phyloP scores from a whole-genome alignment of 2,329 filamentous ascomycete species.

The Beauveria bassiana region DNA sequence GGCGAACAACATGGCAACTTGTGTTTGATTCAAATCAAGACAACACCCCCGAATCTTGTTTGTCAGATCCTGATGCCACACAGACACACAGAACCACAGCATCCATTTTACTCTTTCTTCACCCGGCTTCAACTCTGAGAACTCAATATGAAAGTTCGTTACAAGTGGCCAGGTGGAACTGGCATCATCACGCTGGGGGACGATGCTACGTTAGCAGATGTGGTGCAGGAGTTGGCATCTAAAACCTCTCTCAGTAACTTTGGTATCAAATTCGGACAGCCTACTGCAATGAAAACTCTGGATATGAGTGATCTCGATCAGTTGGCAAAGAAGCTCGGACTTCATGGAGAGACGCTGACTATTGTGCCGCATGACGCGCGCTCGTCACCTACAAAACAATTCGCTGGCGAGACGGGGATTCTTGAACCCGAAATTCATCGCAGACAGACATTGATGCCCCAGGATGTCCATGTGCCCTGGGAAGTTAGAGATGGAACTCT shows the following conservation, averaged over 20 bases:
- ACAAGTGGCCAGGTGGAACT: constrained; percentile 66
- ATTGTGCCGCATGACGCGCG: constrained; percentile 34
- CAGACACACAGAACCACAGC: background rate
- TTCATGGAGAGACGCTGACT: constrained; percentile 44
- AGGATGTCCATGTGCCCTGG: constrained; percentile 38
- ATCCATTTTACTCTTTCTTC: background rate
- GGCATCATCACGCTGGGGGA: constrained; percentile 63
- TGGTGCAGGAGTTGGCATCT: constrained; percentile 52
- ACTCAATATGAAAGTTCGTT: constrained; percentile 60
- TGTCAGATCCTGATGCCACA: background rate
- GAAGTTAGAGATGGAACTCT: constrained; percentile 42
- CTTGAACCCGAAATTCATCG: constrained; percentile 8
- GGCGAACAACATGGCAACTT: too few relatives aligned
- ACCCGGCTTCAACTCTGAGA: background rate
- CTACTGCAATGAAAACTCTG: constrained; percentile 56
- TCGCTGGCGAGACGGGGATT: background rate
- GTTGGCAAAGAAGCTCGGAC: constrained; percentile 39
- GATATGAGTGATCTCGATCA: constrained; percentile 45
- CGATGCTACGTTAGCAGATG: constrained; percentile 54
- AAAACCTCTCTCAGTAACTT: constrained; percentile 60
- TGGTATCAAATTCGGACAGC: constrained; percentile 78
- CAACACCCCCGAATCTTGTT: background rate
- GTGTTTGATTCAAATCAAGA: too few relatives aligned
- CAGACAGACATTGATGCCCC: background rate
- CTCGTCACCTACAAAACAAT: constrained; percentile 12